Evolutionary conservation across 1,284 basidiomycete species (phyloP), one percentile per base, ranked within the genome.

Genomic region (Trichosporon inkin): DNA sequence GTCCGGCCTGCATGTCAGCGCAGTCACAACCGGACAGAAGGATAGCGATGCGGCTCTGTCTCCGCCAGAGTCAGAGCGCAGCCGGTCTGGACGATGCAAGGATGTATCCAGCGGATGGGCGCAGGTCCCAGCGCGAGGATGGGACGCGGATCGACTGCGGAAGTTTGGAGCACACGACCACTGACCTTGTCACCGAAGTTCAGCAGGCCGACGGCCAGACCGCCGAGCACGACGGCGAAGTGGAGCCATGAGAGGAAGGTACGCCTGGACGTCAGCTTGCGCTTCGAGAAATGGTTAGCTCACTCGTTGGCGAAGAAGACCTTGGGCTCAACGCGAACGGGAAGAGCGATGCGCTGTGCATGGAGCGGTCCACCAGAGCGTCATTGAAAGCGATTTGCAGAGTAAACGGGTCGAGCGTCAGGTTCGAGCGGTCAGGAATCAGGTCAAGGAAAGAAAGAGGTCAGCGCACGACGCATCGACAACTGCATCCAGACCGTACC

Each of bases 191-290:
- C 93, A 64, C 93, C 93, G 80, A 97, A 97, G 79, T 96, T 97
- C 68, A 97, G 82, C 63, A 97, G 80, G n/a, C 94, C 94, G n/a
- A 97, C 91, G 1, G 92, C 89, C 47, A 97, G 84, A 63, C 93
- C 82, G 47, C 93, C 93, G 14, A 96, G 85, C 61, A 96, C 90
- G 77, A 97, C 91, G 36, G 92, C 92, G 76, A 94, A 94, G 78
- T 94, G 90, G 61, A 94, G 83, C 93, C 93, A 96, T 84, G 92
- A 94, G 52, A 97, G 82, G 80, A 96, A 97, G 3, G 93, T 95
- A 60, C 81, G 79, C 68, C 73, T 76, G 62, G 28, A 10, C n/a
- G 49, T 53, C 17, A 52, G 57, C n/a, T 28, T 4, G 3, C 4
- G 36, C 49, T 35, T 3, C 22, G 14, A 5, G 2, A 3, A 8